Evolutionary conservation across 352 stramenopile genomes (phyloP), one percentile per base, ranked within the genome.

Genomic region (Globisporangium mamillatum): DNA sequence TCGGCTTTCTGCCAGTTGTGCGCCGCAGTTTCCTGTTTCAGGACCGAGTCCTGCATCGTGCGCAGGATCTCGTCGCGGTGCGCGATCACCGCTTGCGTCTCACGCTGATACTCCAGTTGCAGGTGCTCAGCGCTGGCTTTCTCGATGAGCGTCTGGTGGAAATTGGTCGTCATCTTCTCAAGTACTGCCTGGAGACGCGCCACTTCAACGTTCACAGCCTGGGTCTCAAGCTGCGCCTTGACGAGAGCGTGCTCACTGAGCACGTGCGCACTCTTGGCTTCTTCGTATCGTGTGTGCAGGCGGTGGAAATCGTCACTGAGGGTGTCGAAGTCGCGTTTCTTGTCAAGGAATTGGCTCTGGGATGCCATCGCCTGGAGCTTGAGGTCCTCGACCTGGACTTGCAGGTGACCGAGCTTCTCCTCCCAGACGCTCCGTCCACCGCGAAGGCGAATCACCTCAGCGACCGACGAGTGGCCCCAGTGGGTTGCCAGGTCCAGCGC

Each of bases 361-460:
- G 77, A 71, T 61, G 84, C 71, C 6, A 63, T 65, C n/a, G 79
- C 67, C 6, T 82, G 63, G 2, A 86, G 72, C 32, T 70, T 76
- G 1, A 83, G 63, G 48, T 90, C 82, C 72, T 93, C 82, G 7
- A 90, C 71, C 18, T 87, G 68, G 14, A 88, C 72, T 54, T 93
- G 85, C n/a, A 93, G 65, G 1, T 81, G 63, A 1, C 82, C 82
- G 29, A 93, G 71, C 52, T 93, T 93, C 57, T 89, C 82, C 75
- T 93, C 82, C 82, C 85, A 93, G 7, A 90, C 82, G 38, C 82
- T 91, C 53, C 69, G 76, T 6, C 81, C 85, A 32, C 85, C 85
- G 27, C 85, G 74, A 2, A 90, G 65, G 14, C 81, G 82, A 61
- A 93, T 86, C 7, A 93, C 74, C 69, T 93, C 82, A 0, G 85